Evolutionary conservation across 257 asterid species (phyloP).

Genomic region (Striga asiatica): DNA sequence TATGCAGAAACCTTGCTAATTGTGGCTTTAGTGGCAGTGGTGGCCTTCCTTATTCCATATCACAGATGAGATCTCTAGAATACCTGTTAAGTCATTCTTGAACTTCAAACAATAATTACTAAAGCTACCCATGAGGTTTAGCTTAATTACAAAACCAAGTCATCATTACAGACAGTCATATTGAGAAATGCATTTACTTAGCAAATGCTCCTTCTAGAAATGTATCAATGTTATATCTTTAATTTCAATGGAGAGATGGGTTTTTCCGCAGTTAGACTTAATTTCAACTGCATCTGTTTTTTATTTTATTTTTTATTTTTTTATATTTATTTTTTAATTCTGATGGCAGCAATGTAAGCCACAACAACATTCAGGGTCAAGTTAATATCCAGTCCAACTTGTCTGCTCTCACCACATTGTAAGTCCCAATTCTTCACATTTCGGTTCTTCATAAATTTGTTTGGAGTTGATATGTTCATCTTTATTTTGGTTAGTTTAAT

Average conservation of each 20-base stretch:
- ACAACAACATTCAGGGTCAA: constrained; percentile 58
- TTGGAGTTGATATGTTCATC: constrained; percentile 5
- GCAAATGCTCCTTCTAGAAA: no score
- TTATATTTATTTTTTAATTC: no score
- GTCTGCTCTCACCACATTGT: constrained; percentile 71
- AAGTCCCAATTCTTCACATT: constrained; percentile 23
- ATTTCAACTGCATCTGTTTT: not conserved
- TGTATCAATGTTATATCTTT: no score
- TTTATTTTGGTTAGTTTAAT: not conserved
- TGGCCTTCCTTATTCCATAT: constrained; percentile 62
- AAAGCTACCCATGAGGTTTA: not conserved
- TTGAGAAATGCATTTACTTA: no score
- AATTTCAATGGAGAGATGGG: not conserved
- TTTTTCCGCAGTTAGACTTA: not conserved
- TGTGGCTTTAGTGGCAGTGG: constrained; percentile 57
- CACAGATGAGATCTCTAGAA: constrained; percentile 54
- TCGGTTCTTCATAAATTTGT: constrained; percentile 5
- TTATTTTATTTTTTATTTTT: no score
- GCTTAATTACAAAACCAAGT: not conserved
- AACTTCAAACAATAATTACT: constrained; percentile 1
- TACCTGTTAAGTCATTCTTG: constrained; percentile 54
- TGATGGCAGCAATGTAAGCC: constrained; percentile 74
- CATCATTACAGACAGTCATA: no score
- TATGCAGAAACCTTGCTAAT: constrained; percentile 68
- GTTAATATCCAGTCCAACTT: constrained; percentile 39